A percentile compares a stretch with the other conserved stretches of the same genome.
Conservation (phyloP, 345 rosid genomes). For the Eucalyptus albens region DNA sequence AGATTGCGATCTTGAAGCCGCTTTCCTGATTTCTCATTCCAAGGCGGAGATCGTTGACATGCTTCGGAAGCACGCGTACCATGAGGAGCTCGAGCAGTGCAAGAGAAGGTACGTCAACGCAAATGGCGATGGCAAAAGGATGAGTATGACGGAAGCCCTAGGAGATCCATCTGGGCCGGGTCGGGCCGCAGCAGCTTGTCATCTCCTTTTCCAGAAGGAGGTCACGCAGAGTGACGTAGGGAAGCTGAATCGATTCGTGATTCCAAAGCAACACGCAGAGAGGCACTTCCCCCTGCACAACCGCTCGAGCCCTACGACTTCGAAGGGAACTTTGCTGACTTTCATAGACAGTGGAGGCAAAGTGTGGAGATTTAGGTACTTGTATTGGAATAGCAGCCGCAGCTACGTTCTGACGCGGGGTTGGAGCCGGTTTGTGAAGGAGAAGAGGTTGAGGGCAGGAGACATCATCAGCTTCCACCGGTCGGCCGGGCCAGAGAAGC, state of each 20-base stretch:
- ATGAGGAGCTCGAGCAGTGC: constrained; percentile 63
- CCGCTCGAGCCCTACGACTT: constrained; percentile 1
- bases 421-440: constrained; percentile 90
- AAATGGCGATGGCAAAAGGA: neutral
- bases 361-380: constrained; percentile 89
- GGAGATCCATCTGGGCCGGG: neutral
- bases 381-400: constrained; percentile 95
- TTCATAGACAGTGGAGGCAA: constrained; percentile 64
- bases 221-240: constrained; percentile 59
- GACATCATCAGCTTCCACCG: constrained; percentile 67
- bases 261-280: constrained; percentile 61
- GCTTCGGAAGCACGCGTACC: constrained; percentile 80
- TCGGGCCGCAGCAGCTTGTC: neutral
- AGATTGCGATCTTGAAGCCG: constrained; percentile 24
- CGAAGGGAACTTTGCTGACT: constrained; percentile 46
- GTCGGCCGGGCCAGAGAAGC: constrained; percentile 69
- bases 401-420: constrained; percentile 94
- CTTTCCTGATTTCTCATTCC: constrained; percentile 59
- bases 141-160: neutral
- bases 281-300: constrained; percentile 61
- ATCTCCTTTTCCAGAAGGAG: constrained; percentile 36
- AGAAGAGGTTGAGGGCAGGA: constrained; percentile 70
- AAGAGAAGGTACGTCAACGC: constrained; percentile 20
- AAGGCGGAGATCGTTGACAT: constrained; percentile 86
- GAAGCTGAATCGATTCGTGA: constrained; percentile 47